Base-by-base conservation (phyloP, 441 rosid genomes). In the Iberis amara region DNA sequence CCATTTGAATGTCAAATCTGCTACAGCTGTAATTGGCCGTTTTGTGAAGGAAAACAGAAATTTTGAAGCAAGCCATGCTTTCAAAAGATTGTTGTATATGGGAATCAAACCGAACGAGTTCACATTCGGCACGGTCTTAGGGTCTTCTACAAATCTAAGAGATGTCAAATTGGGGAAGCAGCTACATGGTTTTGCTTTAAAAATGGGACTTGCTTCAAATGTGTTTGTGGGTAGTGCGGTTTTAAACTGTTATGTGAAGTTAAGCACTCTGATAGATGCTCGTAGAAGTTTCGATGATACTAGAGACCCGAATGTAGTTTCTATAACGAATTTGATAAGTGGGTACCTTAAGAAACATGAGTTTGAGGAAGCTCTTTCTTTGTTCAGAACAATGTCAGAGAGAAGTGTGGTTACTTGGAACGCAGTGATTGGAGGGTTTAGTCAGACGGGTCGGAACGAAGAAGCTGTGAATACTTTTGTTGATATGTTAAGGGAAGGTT, bases 351-450 rank as follows among this genome's bases (percentile, higher is more conserved):
- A 71, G 70, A 73, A 61, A 46, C 68, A 69, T 52, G 69, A 53
- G 30, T 55, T 65, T 31, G 71, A 61, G 37, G 78, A 81, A 58
- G 94, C 85, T 12, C 57, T 69, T 11, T 4, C 21, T 23, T 67
- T 79, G 47, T 85, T 88, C 5, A 28, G 58, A 40, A 48, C 23
- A 44, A 85, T 83, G 80, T 84, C 87, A 0, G 82, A 79, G 69
- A 79, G 72, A 68, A 85, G 78, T 55, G 73, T 77, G 39, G 82
- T 88, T 7, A 66, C 94, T 5, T 85, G 94, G 96, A 88, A 88
- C 45, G 86, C 86, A 5, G 52, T 85, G 73, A 79, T 85, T 44
- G 73, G 82, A 0, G 95, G 89, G 62, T 83, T 47, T 71, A 85
- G 95, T 58, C 95, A 85, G 35, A 72, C 72, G 11, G 96, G 92